A percentile compares a stretch with the other conserved stretches of the same genome.
Conservation (phyloP, 164 flowering plant species). For the Piper longum region DNA sequence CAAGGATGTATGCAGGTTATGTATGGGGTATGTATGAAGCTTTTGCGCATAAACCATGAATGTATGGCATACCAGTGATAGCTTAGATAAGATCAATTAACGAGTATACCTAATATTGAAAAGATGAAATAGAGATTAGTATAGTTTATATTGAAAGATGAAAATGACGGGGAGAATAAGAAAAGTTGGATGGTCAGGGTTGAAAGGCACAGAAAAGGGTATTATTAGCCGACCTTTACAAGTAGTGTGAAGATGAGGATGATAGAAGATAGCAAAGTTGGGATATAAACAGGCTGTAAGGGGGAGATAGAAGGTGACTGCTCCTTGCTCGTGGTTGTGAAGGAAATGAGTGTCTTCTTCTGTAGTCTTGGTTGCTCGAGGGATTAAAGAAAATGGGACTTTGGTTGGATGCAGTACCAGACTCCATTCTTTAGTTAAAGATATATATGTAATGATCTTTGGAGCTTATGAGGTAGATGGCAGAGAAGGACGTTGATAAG, state of each 20-base stretch:
- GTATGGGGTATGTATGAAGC: too few species aligned
- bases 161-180: neutral
- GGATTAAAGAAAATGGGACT: too few species aligned
- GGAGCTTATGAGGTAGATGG: too few species aligned
- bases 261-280: neutral
- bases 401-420: too few species aligned
- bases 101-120: neutral
- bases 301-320: neutral
- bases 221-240: neutral
- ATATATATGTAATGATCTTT: too few species aligned
- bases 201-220: neutral
- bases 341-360: too few species aligned
- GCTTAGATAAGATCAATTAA: neutral
- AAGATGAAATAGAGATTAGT: neutral
- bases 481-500: too few species aligned
- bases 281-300: conserved; percentile 5
- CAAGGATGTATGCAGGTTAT: neutral
- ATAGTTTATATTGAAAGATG: neutral
- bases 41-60: neutral
- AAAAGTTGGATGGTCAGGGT: neutral
- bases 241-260: neutral
- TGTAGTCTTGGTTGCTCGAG: too few species aligned
- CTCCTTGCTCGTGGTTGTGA: too few species aligned
- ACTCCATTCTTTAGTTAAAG: too few species aligned
- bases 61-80: neutral